Conservation (phyloP, 2,329 filamentous ascomycete genomes). For the Xylaria sp. region DNA sequence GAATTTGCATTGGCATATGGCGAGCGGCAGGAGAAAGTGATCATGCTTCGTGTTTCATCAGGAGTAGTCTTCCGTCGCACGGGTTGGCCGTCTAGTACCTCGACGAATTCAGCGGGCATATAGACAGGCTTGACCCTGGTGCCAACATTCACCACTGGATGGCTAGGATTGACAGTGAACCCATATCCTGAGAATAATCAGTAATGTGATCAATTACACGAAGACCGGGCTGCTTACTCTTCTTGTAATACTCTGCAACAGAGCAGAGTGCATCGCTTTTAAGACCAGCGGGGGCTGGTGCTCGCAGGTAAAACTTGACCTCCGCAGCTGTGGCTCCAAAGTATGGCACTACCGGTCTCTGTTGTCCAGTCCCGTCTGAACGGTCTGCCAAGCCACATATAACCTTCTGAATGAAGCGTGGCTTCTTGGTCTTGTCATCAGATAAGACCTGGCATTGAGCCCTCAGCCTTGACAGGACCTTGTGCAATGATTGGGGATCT, state of each 20-base stretch:
- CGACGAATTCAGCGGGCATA: slow-evolving; percentile 73
- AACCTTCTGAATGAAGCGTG: slow-evolving; percentile 38
- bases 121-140: slow-evolving; percentile 66
- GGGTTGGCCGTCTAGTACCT: slow-evolving; percentile 71
- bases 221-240: slow-evolving; percentile 52
- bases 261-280: slow-evolving; percentile 44
- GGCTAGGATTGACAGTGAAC: slow-evolving; percentile 48
- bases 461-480: slow-evolving; percentile 39
- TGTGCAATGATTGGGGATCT: slow-evolving; percentile 24
- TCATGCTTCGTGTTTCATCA: slow-evolving; percentile 74
- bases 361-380: slow-evolving; percentile 42
- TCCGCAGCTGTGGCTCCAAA: slow-evolving; percentile 43
- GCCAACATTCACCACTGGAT: slow-evolving; percentile 75
- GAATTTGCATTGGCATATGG: slow-evolving; percentile 74
- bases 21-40: slow-evolving; percentile 74
- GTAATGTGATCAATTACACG: neutral
- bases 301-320: slow-evolving; percentile 50
- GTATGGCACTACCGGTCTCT: slow-evolving; percentile 45
- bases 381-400: slow-evolving; percentile 46
- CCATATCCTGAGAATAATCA: slow-evolving; percentile 45
- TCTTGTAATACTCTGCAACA: slow-evolving; percentile 57
- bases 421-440: slow-evolving; percentile 37
- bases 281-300: slow-evolving; percentile 44
- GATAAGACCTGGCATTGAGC: slow-evolving; percentile 37
- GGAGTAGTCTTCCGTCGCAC: slow-evolving; percentile 68